Evolutionary conservation across 306 rosid species (phyloP), one percentile per base, ranked within the genome.

Genomic region (Quercus parvula): DNA sequence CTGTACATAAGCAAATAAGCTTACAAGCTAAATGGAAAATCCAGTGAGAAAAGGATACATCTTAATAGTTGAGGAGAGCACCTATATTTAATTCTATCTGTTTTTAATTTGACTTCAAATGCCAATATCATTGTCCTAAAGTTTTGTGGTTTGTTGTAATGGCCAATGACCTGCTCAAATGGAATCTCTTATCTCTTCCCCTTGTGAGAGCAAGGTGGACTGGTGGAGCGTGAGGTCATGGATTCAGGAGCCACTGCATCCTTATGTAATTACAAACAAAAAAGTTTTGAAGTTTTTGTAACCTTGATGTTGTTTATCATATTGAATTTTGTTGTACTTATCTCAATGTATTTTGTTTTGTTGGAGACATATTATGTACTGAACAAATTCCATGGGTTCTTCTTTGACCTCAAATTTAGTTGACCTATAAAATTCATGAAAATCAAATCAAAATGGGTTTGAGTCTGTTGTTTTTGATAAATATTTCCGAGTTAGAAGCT

Each of bases 401-500:
- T 64, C 46, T 30, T 64, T 31, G 22, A 30, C 4, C 22, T 17
- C 11, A 20, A 63, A 27, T 15, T 25, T 30, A 31, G 25, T 30
- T 27, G 38, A 13, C 38, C 18, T 35, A 19, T 67, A 4, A 10
- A 35, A 18, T 19, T 19, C 27, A 1, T 18, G 52, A 35, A 67
- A 33, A 7, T 67, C 27, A 31, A 67, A 33, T 33, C 25, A 67
- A 67, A 63, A 14, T 22, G 35, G 70, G 20, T 63, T 63, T 28
- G 41, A 63, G n/a, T 27, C 35, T 35, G 13, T 28, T 67, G 56
- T 51, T 52, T 75, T 28, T 20, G 9, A 69, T 4, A 38, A 81
- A 38, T 41, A 41, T 78, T 86, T 10, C 63, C 55, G 28, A 73
- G 24, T 81, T 67, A 33, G 57, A 31, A 64, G 31, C 44, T 5